These are phyloP conservation scores for Neurospora africana DNA, from an alignment of 495 filamentous ascomycete species.

Conservation along the genomic window DNA sequence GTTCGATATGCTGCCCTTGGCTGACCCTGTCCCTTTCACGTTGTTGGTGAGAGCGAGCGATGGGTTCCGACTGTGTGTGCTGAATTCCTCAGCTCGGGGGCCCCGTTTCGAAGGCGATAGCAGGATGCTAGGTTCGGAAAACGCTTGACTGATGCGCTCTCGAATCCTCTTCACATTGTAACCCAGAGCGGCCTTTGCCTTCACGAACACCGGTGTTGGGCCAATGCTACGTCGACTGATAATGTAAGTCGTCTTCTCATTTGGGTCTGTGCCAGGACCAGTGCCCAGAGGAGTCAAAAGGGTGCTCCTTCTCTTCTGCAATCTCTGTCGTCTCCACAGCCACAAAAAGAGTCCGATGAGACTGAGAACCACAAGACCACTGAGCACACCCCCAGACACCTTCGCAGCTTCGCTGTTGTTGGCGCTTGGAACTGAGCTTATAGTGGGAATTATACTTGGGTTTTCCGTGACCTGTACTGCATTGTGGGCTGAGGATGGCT, in stretches of 20 bases:
- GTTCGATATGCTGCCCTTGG: conserved; percentile 26
- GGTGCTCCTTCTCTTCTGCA: conserved; percentile 29
- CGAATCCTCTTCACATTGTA: conserved; percentile 27
- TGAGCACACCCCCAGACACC: conserved; percentile 41
- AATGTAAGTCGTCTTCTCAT: conserved; percentile 32
- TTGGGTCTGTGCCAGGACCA: conserved; percentile 6
- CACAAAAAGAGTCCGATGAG: conserved; percentile 37
- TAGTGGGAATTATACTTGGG: conserved; percentile 7
- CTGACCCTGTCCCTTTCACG: conserved; percentile 5
- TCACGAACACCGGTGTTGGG: conserved; percentile 28
- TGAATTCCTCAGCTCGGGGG: conserved; percentile 35
- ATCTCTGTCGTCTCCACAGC: conserved; percentile 33
- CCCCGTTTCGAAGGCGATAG: conserved; percentile 3
- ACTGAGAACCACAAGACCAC: conserved; percentile 33
- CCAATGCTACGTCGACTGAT: conserved; percentile 33
- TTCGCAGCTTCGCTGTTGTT: conserved; percentile 16
- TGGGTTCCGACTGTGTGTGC: conserved; percentile 28
- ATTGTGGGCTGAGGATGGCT: conserved; percentile 8
- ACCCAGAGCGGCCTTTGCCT: conserved; percentile 26
- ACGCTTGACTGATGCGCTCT: conserved; percentile 25
- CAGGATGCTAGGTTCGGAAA: conserved; percentile 40
- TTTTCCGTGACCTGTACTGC: conserved; percentile 9
- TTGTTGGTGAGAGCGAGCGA: conserved; percentile 12
- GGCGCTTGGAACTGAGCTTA: conserved; percentile 7
- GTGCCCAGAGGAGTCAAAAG: conserved; percentile 36